Conservation (phyloP, 2,329 filamentous ascomycete species). For the Aspergillus pseudoglaucus region DNA sequence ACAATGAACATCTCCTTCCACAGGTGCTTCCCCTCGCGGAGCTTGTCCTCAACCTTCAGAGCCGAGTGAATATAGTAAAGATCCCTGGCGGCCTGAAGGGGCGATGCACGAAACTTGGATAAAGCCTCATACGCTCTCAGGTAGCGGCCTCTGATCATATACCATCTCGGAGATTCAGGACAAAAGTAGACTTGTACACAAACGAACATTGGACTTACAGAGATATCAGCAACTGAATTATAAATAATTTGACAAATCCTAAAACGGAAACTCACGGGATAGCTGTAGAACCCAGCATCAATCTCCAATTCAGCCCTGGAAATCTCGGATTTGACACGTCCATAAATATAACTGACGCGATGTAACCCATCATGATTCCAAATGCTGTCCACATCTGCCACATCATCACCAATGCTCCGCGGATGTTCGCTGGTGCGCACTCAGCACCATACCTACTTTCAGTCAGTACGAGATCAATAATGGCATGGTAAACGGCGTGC, state of each 20-base stretch:
- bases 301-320: constrained; percentile 55
- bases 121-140: constrained; percentile 46
- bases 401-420: constrained; percentile 47
- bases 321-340: constrained; percentile 15
- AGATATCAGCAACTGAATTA: background rate
- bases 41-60: constrained; percentile 53
- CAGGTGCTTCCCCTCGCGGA: constrained; percentile 46
- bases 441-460: constrained; percentile 36
- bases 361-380: constrained; percentile 44
- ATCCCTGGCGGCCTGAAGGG: constrained; percentile 51
- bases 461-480: too few relatives aligned
- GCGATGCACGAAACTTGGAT: constrained; percentile 40
- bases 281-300: constrained; percentile 64
- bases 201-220: constrained; percentile 40
- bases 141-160: constrained; percentile 43
- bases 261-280: constrained; percentile 42
- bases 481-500: too few relatives aligned
- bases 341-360: constrained; percentile 44
- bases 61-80: constrained; percentile 54
- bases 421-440: constrained; percentile 43
- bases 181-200: constrained; percentile 60
- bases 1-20: constrained; percentile 56
- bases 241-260: background rate
- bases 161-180: constrained; percentile 48
- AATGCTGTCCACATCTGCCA: constrained; percentile 47